These are phyloP conservation scores for Anisogramma anomala DNA, from an alignment of 2,329 filamentous ascomycete genomes.

Conservation along the genomic window DNA sequence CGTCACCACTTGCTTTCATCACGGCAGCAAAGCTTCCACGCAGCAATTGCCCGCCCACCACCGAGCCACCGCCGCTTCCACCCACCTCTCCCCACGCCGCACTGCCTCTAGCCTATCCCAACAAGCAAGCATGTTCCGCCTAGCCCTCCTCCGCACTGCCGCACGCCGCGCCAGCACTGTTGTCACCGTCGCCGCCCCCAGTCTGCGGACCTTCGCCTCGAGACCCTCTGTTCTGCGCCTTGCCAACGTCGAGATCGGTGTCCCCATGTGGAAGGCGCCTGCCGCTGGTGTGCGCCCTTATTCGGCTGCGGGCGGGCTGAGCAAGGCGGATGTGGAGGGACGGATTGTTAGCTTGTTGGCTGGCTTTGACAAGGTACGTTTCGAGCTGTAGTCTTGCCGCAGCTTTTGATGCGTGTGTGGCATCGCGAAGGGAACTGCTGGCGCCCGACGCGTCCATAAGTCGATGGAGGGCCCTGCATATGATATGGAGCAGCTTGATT, in stretches of 20 bases:
- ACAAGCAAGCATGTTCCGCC: slow-evolving; percentile 68
- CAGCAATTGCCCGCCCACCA: too few relatives aligned
- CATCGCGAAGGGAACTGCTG: too few relatives aligned
- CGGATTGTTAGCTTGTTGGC: slow-evolving; percentile 86
- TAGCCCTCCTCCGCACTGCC: slow-evolving; percentile 67
- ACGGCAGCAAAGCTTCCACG: slow-evolving; percentile 11
- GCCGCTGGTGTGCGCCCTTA: slow-evolving; percentile 69
- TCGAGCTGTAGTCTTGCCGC: slow-evolving; percentile 3
- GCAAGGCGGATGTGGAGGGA: slow-evolving; percentile 65
- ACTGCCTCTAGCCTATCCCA: too few relatives aligned
- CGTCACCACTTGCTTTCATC: slow-evolving; percentile 25
- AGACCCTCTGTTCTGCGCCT: slow-evolving; percentile 46
- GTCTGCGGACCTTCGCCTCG: slow-evolving; percentile 40
- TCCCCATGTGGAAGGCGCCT: slow-evolving; percentile 42
- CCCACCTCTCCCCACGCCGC: neutral
- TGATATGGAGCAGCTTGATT: neutral
- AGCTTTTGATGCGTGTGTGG: slow-evolving; percentile 8
- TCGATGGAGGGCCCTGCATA: too few relatives aligned
- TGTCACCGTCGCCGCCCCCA: slow-evolving; percentile 33
- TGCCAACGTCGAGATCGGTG: too few relatives aligned
- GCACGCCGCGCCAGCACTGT: slow-evolving; percentile 32
- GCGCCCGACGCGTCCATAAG: too few relatives aligned
- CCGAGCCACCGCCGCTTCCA: slow-evolving; percentile 13
- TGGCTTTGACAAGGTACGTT: slow-evolving; percentile 89
- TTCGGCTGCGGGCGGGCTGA: slow-evolving; percentile 67